Percentiles rank a stretch among this genome's conserved stretches.
These are phyloP conservation scores for Spongospora subterranea DNA, from an alignment of 208 protist species.

Conservation along the genomic window DNA sequence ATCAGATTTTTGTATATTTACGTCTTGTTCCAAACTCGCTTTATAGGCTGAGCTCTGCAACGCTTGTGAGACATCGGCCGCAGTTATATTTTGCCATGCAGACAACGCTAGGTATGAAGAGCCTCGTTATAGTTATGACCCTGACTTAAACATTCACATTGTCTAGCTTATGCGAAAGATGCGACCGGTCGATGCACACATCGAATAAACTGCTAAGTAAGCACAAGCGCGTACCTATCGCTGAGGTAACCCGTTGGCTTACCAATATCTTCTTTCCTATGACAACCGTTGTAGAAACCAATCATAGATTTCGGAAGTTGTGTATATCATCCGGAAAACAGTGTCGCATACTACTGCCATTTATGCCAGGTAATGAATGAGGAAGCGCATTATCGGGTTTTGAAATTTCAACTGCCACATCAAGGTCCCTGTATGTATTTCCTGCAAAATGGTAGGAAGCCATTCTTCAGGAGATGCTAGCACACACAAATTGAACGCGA, in stretches of 20 bases:
- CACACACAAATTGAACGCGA: conserved; percentile 29
- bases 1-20: too few relatives aligned
- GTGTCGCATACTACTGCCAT: conserved; percentile 47
- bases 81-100: conserved; percentile 23
- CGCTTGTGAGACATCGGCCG: neutral
- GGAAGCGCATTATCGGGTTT: neutral
- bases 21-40: neutral
- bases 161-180: neutral
- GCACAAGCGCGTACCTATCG: neutral
- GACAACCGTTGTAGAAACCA: neutral
- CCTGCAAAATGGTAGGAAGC: conserved; percentile 49
- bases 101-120: conserved; percentile 23
- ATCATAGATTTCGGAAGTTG: neutral
- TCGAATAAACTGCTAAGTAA: neutral
- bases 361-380: conserved; percentile 1
- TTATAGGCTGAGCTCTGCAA: conserved; percentile 45
- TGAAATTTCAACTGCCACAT: neutral
- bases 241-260: neutral
- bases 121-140: neutral
- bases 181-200: neutral
- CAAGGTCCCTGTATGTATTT: conserved; percentile 43
- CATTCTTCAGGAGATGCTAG: conserved; percentile 29
- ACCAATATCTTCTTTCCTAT: neutral
- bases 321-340: neutral
- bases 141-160: neutral